A percentile compares a stretch with the other conserved stretches of the same genome.
Conservation (phyloP, 331 rosid species). For the Acacia concinna region DNA sequence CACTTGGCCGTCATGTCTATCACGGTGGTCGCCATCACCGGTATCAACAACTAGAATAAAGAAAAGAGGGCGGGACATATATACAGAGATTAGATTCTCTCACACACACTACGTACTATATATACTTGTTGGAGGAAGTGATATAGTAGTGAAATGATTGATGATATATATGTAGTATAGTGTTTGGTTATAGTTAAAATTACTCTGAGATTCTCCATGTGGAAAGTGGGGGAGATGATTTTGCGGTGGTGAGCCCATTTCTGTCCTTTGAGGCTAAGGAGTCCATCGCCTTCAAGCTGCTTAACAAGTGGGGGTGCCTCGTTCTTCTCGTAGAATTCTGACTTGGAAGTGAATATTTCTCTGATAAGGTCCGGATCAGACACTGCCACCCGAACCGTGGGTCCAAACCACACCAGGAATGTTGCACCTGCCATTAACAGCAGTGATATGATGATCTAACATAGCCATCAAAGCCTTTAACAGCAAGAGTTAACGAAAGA, state of each 20-base stretch:
- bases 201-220: constrained; percentile 91
- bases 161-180: too few relatives aligned
- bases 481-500: background rate
- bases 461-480: background rate
- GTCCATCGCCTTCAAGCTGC: constrained; percentile 98
- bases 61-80: background rate
- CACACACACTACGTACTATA: background rate
- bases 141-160: too few relatives aligned
- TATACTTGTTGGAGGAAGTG: background rate
- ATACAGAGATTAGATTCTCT: background rate
- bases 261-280: constrained; percentile 85
- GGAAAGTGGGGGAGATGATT: constrained; percentile 88
- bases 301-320: constrained; percentile 94
- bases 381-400: constrained; percentile 73
- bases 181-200: background rate
- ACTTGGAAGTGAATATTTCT: constrained; percentile 82
- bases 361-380: constrained; percentile 89
- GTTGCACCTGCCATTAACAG: constrained; percentile 54
- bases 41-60: constrained; percentile 58
- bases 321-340: constrained; percentile 81
- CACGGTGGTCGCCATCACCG: constrained; percentile 67
- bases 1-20: constrained; percentile 59
- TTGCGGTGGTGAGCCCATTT: constrained; percentile 95
- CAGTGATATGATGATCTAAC: background rate
- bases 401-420: constrained; percentile 96